Evolutionary conservation across 768 basidiomycete genomes (phyloP).

Genomic region (Phylloporus arenicola): DNA sequence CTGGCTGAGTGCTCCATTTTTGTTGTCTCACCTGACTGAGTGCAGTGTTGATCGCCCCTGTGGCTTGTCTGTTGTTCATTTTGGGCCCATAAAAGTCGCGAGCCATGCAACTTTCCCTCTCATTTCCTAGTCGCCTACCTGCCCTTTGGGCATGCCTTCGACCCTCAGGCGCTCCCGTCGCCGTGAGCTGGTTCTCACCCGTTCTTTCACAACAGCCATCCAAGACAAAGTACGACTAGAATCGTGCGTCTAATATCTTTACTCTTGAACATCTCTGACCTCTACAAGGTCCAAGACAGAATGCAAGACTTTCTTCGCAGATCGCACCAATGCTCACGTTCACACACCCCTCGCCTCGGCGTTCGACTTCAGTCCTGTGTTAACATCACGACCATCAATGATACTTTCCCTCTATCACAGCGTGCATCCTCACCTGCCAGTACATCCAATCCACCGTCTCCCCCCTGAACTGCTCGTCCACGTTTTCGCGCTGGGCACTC

Average conservation of each 20-base stretch:
- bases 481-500: constrained; percentile 57
- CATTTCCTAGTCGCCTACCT: constrained; percentile 10
- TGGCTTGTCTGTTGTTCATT: constrained; percentile 21
- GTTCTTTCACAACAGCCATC: constrained; percentile 46
- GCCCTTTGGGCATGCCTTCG: constrained; percentile 34
- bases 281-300: constrained; percentile 12
- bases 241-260: constrained; percentile 25
- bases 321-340: constrained; percentile 18
- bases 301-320: constrained; percentile 14
- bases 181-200: constrained; percentile 43
- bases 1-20: constrained; percentile 21
- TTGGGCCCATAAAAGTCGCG: constrained; percentile 27
- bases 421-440: constrained; percentile 19
- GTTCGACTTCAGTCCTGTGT: constrained; percentile 12
- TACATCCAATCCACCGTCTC: constrained; percentile 52
- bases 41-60: constrained; percentile 20
- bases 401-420: constrained; percentile 21
- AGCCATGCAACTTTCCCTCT: constrained; percentile 8
- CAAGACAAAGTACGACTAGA: constrained; percentile 35
- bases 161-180: constrained; percentile 44
- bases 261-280: constrained; percentile 3
- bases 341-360: constrained; percentile 14
- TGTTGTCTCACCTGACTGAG: constrained; percentile 11
- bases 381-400: constrained; percentile 26
- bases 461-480: constrained; percentile 61